A percentile compares a stretch with the other conserved stretches of the same genome.
Conservation (phyloP, 1,139 yeast species). For the Meyerozyma elateridarum region DNA sequence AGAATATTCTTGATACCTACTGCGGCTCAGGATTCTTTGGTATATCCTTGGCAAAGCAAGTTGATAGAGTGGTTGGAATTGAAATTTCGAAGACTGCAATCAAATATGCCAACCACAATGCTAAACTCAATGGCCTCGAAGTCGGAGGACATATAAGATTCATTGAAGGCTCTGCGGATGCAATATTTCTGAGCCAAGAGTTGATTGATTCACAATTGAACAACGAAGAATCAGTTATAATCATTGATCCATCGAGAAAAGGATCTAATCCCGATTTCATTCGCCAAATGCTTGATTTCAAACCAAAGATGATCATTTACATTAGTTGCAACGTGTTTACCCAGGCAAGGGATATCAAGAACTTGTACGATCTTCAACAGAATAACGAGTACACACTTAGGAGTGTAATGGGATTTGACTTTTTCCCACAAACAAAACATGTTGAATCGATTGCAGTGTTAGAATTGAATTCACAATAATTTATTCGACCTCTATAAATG, state of each 20-base stretch:
- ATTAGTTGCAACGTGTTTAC: slow-evolving; percentile 46
- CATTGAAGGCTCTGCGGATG: slow-evolving; percentile 35
- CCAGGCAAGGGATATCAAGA: slow-evolving; percentile 40
- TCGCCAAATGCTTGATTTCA: slow-evolving; percentile 31
- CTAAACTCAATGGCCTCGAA: slow-evolving; percentile 32
- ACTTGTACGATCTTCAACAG: slow-evolving; percentile 22
- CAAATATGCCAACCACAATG: slow-evolving; percentile 36
- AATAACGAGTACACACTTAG: slow-evolving; percentile 22
- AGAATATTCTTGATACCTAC: slow-evolving; percentile 39
- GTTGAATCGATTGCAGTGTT: slow-evolving; percentile 41
- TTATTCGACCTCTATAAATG: too few relatives aligned
- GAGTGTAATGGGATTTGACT: slow-evolving; percentile 39
- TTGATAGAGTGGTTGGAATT: slow-evolving; percentile 43
- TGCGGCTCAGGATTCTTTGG: slow-evolving; percentile 49
- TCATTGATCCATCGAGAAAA: slow-evolving; percentile 45
- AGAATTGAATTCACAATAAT: too few relatives aligned
- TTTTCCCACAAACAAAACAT: slow-evolving; percentile 47
- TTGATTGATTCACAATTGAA: slow-evolving; percentile 16
- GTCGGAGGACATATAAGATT: slow-evolving; percentile 27
- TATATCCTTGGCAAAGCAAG: slow-evolving; percentile 27
- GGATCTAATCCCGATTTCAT: slow-evolving; percentile 35
- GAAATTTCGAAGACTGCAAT: slow-evolving; percentile 33
- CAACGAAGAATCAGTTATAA: slow-evolving; percentile 28
- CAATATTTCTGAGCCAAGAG: slow-evolving; percentile 25
- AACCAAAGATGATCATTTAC: slow-evolving; percentile 35